Evolutionary conservation across 2,329 filamentous ascomycete species (phyloP).

Genomic region (Ophiocordyceps camponoti-floridani): DNA sequence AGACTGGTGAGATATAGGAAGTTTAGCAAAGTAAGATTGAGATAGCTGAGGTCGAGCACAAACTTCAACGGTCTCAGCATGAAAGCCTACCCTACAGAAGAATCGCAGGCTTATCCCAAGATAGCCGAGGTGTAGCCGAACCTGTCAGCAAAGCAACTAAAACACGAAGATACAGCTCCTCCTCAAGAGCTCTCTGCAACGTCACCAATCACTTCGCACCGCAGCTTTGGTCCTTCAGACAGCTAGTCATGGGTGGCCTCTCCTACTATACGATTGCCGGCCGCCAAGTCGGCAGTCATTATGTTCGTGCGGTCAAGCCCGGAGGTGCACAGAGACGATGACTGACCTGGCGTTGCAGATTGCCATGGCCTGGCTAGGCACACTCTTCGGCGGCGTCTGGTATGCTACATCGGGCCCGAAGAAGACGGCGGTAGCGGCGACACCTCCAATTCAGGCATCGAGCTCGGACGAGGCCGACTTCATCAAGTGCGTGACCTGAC

Average conservation of each 20-base stretch:
- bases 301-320: conserved; percentile 22
- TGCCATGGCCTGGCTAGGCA: conserved; percentile 35
- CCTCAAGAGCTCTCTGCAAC: neutral
- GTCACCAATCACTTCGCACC: too few relatives aligned
- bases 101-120: neutral
- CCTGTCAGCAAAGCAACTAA: neutral
- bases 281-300: conserved; percentile 41
- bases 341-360: conserved; percentile 20
- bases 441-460: conserved; percentile 43
- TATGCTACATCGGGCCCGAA: conserved; percentile 24
- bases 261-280: conserved; percentile 36
- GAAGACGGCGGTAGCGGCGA: conserved; percentile 22
- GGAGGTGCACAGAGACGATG: neutral
- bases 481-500: conserved; percentile 36
- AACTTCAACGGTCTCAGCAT: neutral
- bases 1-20: neutral
- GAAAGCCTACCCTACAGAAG: neutral
- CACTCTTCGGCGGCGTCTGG: conserved; percentile 31
- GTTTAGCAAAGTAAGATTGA: neutral
- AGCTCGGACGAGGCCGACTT: conserved; percentile 46
- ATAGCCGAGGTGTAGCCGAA: neutral
- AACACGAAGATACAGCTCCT: neutral
- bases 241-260: conserved; percentile 16
- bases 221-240: neutral
- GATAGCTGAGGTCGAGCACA: neutral